Evolutionary conservation across 176 grass and related monocot genomes (phyloP).

Genomic region (maize (Zea mays)): DNA sequence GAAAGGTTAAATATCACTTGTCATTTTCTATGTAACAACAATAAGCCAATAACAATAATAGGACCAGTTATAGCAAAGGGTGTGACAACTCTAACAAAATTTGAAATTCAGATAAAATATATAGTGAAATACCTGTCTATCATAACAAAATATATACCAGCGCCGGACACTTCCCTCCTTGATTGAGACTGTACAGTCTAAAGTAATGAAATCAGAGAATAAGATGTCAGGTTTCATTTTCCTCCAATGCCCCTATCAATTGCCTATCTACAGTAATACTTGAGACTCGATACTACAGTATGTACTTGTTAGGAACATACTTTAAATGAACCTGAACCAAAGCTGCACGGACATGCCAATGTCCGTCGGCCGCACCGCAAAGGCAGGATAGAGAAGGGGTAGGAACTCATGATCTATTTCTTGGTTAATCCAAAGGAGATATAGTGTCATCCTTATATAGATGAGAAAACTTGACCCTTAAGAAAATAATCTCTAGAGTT

Average conservation of each 20-base stretch:
- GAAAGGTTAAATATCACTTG: constrained; percentile 19
- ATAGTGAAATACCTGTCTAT: constrained; percentile 72
- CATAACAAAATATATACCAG: constrained; percentile 66
- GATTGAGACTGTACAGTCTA: constrained; percentile 58
- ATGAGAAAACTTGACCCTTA: background rate
- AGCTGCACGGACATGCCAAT: background rate
- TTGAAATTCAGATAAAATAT: background rate
- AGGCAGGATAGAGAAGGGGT: background rate
- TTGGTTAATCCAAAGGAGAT: background rate
- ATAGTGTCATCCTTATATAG: background rate
- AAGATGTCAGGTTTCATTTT: constrained; percentile 21
- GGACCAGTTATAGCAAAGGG: constrained; percentile 1
- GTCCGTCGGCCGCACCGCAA: background rate
- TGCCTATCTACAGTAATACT: background rate
- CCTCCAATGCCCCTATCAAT: constrained; percentile 1
- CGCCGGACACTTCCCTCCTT: constrained; percentile 50
- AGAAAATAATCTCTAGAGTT: background rate
- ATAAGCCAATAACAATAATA: constrained; percentile 16
- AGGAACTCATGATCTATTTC: background rate
- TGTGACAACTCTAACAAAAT: background rate
- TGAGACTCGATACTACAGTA: background rate
- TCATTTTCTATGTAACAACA: background rate
- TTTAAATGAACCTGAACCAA: background rate
- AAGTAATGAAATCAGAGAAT: constrained; percentile 33
- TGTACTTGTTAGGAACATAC: background rate